Percentiles rank a stretch among this genome's conserved stretches.
phyloP scores from a whole-genome alignment of 306 rosid genomes.

The Prinsepia uniflora region DNA sequence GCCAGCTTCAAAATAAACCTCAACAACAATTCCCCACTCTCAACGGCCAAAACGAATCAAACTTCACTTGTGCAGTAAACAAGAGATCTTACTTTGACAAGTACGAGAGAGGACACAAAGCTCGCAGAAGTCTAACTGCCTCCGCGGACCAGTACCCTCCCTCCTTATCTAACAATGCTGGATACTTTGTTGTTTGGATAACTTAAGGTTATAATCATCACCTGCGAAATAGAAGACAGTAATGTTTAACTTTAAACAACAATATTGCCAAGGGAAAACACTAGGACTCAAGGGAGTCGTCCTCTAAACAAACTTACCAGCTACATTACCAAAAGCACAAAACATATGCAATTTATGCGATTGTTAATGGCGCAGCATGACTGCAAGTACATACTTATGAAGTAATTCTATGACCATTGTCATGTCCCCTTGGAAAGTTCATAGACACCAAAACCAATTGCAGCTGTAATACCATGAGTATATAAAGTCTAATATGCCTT shows the following conservation, averaged over 20 bases:
- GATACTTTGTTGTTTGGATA: slow-evolving; percentile 20
- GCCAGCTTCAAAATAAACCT: slow-evolving; percentile 39
- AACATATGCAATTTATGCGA: not conserved
- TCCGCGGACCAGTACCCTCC: slow-evolving; percentile 67
- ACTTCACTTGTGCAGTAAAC: slow-evolving; percentile 27
- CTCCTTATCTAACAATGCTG: slow-evolving; percentile 35
- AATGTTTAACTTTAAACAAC: slow-evolving; percentile 16
- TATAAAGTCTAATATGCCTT: not conserved
- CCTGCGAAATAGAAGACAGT: slow-evolving; percentile 47
- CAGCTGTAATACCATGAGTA: slow-evolving; percentile 1
- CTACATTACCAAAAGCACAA: slow-evolving; percentile 11
- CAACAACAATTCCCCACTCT: slow-evolving; percentile 34
- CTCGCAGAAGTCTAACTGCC: slow-evolving; percentile 72
- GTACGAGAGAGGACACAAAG: slow-evolving; percentile 67
- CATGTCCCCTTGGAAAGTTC: not conserved
- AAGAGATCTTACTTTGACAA: slow-evolving; percentile 20
- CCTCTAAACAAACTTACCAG: slow-evolving; percentile 19
- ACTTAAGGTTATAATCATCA: slow-evolving; percentile 14
- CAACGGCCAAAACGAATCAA: slow-evolving; percentile 24
- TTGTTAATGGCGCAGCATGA: not conserved
- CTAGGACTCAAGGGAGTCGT: not conserved
- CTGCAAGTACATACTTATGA: not conserved
- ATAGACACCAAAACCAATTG: not conserved
- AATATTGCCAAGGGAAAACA: slow-evolving; percentile 10
- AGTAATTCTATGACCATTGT: not conserved